These are phyloP conservation scores for Mitragyna speciosa DNA, from an alignment of 257 asterid species.

Conservation along the genomic window DNA sequence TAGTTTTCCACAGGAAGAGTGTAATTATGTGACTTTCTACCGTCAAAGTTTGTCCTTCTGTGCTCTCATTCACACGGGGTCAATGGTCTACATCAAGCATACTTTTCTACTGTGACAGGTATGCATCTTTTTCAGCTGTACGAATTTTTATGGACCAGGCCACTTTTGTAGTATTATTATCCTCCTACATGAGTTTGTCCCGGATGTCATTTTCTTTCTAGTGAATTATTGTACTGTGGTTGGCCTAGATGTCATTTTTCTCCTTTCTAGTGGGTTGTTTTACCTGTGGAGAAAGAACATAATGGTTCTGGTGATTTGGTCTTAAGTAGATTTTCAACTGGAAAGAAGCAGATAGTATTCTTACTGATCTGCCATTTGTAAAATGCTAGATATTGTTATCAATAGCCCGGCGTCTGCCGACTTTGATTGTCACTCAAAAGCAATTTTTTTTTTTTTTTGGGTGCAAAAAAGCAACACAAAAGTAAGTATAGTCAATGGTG, in stretches of 20 bases:
- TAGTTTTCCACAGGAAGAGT: background rate
- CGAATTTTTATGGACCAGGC: slow-evolving; percentile 1
- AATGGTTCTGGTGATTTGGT: background rate
- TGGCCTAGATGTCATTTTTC: too few relatives aligned
- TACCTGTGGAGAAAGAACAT: background rate
- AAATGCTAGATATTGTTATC: background rate
- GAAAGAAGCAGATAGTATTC: background rate
- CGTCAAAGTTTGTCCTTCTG: background rate
- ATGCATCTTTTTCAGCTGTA: background rate
- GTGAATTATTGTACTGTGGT: background rate
- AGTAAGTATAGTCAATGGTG: background rate
- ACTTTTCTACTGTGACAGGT: background rate
- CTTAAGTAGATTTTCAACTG: background rate
- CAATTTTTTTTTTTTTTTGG: background rate
- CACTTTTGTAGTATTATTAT: background rate
- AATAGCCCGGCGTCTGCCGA: background rate
- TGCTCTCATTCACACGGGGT: background rate
- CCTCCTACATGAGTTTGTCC: too few relatives aligned
- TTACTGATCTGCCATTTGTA: background rate
- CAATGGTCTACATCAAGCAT: background rate
- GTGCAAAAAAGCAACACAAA: too few relatives aligned
- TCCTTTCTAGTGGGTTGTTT: background rate
- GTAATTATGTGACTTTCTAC: background rate
- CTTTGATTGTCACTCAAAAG: slow-evolving; percentile 9
- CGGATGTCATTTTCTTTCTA: background rate